Evolutionary conservation across 805 yeast species (phyloP), one percentile per base, ranked within the genome.

Genomic region (Saturnispora besseyi): DNA sequence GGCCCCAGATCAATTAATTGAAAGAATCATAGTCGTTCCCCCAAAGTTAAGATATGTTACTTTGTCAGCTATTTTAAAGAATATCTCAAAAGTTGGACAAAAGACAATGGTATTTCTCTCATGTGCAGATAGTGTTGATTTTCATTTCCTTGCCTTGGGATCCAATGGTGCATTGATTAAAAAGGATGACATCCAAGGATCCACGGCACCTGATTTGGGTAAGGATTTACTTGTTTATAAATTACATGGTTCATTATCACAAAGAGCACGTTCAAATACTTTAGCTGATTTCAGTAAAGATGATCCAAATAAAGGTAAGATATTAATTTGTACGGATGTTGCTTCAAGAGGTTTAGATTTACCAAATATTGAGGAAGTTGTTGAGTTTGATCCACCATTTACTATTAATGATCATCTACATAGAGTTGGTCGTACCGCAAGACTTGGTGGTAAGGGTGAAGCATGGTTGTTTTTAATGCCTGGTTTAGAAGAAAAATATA

Each of bases 331-430:
- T 73, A 93, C 99, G 0, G 99, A 93, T 74, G 98, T 93, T 53
- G 99, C 97, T 0, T 82, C 98, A 32, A 81, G 99, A 69, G 99
- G 99, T 54, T 74, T 93, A 54, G 99, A 93, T 72, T 70, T 93
- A 50, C 96, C 96, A 2, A 76, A 79, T 46, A 87, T 93, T 51
- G 78, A 93, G 42, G 79, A 83, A 44, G 96, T 93, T 31, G 74
- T 93, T 18, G 99, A 93, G 65, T 84, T 82, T 59, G 99, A 93
- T 63, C 96, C 99, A 2, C 96, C 99, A 5, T 90, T 91, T 61
- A 77, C 93, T 1, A 74, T 88, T 5, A 97, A 89, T 55, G 99
- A 93, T 63, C 99, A 93, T 73, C 71, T 93, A 51, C 99, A 93
- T 66, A 77, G 99, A 66, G 87, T 90, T 50, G 99, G 99, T 48